Evolutionary conservation across 192 early-diverging fungal genomes (phyloP).

Genomic region (Podila epicladia): DNA sequence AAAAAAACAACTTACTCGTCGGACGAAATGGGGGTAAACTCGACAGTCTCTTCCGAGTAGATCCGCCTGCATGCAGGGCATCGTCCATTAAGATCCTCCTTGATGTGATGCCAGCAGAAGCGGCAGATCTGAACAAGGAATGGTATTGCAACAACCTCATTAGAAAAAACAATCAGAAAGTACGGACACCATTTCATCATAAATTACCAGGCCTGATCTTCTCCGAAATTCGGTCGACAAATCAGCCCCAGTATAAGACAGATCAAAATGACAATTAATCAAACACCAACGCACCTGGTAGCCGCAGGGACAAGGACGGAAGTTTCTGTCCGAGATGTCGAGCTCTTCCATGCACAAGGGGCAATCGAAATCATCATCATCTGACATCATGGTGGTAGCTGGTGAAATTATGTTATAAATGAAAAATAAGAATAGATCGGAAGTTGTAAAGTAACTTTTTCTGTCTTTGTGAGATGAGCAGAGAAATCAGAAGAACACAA

Average conservation of each 20-base stretch:
- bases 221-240: no score
- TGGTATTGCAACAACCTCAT: constrained; percentile 5
- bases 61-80: constrained; percentile 95
- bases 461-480: neutral
- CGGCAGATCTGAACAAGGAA: constrained; percentile 86
- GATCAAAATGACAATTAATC: no score
- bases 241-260: no score
- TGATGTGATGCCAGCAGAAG: constrained; percentile 99
- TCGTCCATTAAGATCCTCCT: constrained; percentile 89
- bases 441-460: neutral
- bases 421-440: neutral
- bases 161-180: neutral
- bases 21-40: constrained; percentile 88
- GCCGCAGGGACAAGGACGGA: constrained; percentile 97
- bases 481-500: neutral
- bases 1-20: constrained; percentile 79
- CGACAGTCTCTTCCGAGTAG: constrained; percentile 89
- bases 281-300: constrained; percentile 79
- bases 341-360: constrained; percentile 99
- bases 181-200: no score
- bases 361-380: constrained; percentile 95
- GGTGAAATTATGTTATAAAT: neutral
- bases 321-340: constrained; percentile 94
- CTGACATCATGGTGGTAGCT: constrained; percentile 56
- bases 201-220: no score